Evolutionary conservation across 345 rosid genomes (phyloP), one percentile per base, ranked within the genome.

Genomic region (Gossypium stocksii): DNA sequence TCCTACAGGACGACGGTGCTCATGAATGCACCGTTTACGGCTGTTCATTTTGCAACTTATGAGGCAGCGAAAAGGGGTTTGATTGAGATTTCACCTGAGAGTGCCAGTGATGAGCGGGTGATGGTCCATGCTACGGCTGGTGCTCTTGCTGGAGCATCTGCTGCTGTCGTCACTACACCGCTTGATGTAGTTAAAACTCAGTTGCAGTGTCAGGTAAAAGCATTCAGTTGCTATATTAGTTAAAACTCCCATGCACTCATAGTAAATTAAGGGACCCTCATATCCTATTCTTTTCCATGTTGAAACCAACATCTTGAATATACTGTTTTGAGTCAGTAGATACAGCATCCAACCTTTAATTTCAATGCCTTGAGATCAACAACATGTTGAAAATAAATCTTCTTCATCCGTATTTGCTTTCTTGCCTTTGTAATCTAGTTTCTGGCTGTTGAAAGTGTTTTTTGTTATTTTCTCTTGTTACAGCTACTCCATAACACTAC

Each of bases 11-110:
- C 99, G 25, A 96, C 99, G 0, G 92, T 96, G 60, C 41, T 96
- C 71, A 96, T 96, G 99, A 96, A 91, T 65, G 99, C 98, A 5
- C 99, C 99, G 1, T 96, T 86, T 44, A 96, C 98, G 0, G 99
- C 95, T 0, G 97, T 96, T 73, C 97, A 96, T 80, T 96, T 93
- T 52, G 76, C 97, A 0, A 89, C 97, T 1, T 96, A 96, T n/a
- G 99, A 96, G 88, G 97, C 99, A 0, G 83, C 88, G 0, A 96
- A 96, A 84, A 88, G 77, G 68, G 92, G 83, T 5, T 79, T 96
- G 83, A 80, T 75, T 76, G 97, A 88, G 87, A 71, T 93, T 67
- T 90, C 92, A 17, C 92, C 97, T 0, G 92, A 90, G 75, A 84
- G 78, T 12, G 93, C 81, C 2, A 75, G 53, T 57, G 97, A 93